These are phyloP conservation scores for Marasmius oreades DNA, from an alignment of 1,284 basidiomycete species.

Conservation along the genomic window DNA sequence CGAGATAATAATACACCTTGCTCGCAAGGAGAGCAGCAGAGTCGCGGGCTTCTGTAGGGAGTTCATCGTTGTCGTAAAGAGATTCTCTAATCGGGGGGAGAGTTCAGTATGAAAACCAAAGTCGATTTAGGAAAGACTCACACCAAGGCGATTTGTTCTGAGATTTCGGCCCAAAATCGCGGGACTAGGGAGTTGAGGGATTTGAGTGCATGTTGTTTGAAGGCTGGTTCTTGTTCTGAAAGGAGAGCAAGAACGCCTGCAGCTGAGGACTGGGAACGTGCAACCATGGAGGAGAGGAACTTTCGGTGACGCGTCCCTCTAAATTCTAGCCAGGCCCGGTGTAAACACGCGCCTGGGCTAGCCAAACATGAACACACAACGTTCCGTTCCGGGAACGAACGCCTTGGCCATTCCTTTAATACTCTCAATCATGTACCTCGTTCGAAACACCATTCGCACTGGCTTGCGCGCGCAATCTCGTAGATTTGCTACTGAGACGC, in stretches of 20 bases:
- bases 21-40: constrained; percentile 87
- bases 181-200: constrained; percentile 81
- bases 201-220: constrained; percentile 88
- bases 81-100: constrained; percentile 60
- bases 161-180: constrained; percentile 97
- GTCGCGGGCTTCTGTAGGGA: constrained; percentile 70
- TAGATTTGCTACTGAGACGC: constrained; percentile 36
- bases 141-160: constrained; percentile 89
- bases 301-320: constrained; percentile 31
- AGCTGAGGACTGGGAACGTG: constrained; percentile 71
- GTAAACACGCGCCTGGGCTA: constrained; percentile 19
- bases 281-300: constrained; percentile 45
- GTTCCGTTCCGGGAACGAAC: constrained; percentile 1
- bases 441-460: constrained; percentile 38
- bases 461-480: constrained; percentile 29
- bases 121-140: constrained; percentile 38
- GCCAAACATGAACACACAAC: constrained; percentile 28
- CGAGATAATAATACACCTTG: constrained; percentile 96
- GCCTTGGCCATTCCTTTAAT: not conserved
- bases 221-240: constrained; percentile 79
- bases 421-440: constrained; percentile 51
- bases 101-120: constrained; percentile 1
- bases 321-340: not conserved
- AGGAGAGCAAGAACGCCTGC: constrained; percentile 89
- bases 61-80: constrained; percentile 79